Evolutionary conservation across 2,329 filamentous ascomycete genomes (phyloP), one percentile per base, ranked within the genome.

Genomic region (Botrytis fragariae): DNA sequence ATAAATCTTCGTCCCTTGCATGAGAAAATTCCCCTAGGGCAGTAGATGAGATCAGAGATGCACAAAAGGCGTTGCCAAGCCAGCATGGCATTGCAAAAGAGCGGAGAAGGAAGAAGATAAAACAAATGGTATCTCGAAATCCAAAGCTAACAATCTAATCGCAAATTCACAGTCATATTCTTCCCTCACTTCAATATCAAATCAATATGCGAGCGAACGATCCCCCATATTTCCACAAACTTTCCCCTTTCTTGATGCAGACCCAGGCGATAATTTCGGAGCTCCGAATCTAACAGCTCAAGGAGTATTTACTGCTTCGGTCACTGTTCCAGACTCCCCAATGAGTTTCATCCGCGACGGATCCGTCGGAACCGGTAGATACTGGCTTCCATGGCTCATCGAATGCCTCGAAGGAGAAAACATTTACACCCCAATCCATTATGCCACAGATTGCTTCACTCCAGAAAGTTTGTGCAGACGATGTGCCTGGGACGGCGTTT

Each of bases 331-430:
- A 92, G 60, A 89, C 88, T 78, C 91, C 91, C 91, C 91, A 93
- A 78, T 91, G 86, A 51, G 86, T 90, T 86, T 93, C 90, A 78
- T 91, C 87, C 65, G 85, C 87, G 18, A 84, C 82, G 76, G 86
- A 82, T 76, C 91, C 91, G 78, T 90, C 88, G 80, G 91, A 86
- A 78, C 91, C 91, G 74, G 86, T 82, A 76, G 86, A 87, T 62
- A 85, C 81, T 71, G 90, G 89, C 87, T 93, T 93, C 89, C 89
- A 92, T 74, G 87, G 84, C 87, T 93, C 91, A 78, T 92, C 91
- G 77, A 91, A 92, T 61, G 90, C 90, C 85, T 93, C 91, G 77
- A 93, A 93, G 83, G 88, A 91, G 84, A 93, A 93, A 72, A 90
- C 87, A 78, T 92, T 91, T 76, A 89, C 85, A 74, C 89, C 89